Base-by-base conservation (phyloP, 2,329 filamentous ascomycete species). In the Microdochium trichocladiopsis region DNA sequence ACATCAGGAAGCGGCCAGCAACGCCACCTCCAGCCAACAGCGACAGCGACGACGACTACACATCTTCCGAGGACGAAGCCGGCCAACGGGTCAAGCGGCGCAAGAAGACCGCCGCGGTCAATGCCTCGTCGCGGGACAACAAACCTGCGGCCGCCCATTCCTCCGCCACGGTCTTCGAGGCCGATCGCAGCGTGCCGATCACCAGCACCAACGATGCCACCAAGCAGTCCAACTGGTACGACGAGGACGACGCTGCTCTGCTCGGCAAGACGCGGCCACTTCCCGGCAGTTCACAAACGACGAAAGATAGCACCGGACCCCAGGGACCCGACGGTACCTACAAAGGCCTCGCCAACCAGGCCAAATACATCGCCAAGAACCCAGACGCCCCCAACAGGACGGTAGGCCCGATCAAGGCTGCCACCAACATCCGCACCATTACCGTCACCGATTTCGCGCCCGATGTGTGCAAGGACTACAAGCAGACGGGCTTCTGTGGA, bases 381-480 rank as follows among this genome's bases (percentile, higher is more conserved):
- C 84, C 88, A 18, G 80, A 95, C 65, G 85, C 87, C 8, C 82
- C 84, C 2, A 73, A 71, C 25, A 79, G 84, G 57, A 77, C 81
- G 33, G 86, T 96, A 25, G 94, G 94, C 0, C 94, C 94, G 0
- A 79, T 95, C 56, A 96, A 96, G 69, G 87, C 88, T 1, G 80
- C 93, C 0, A 88, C 89, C 1, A 97, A 97, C 62, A 86, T 99
- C 52, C 84, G 94, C 50, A 95, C 88, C 2, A 87, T 95, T 57
- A 97, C 92, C 0, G 80, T 93, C 6, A 95, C 84, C 28, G 94
- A 99, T 65, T 97, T 90, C 65, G 87, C 88, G 0, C 90, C 93
- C 0, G 93, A 97, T 59, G 88, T 95, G 0, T 99, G 94, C 71
- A 97, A 97, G 68, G 94, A 97, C 65, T 94, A 90, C 69, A 93